Conservation (phyloP, 2,329 filamentous ascomycete genomes). For the Cryphonectria radicalis region DNA sequence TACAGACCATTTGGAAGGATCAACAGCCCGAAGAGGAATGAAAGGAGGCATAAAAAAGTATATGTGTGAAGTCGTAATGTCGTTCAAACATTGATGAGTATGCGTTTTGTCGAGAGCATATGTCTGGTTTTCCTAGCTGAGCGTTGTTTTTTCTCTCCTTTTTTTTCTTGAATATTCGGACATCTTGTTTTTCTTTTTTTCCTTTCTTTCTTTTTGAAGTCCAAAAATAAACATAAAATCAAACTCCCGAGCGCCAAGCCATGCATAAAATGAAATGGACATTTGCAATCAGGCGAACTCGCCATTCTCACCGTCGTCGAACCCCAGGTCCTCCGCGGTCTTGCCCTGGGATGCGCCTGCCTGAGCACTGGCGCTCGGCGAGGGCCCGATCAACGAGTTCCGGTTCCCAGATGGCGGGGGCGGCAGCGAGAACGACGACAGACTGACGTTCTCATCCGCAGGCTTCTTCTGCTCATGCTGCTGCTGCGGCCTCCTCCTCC, state of each 20-base stretch:
- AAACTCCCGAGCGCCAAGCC: constrained; percentile 5
- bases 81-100: neutral
- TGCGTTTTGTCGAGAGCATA: neutral
- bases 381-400: constrained; percentile 58
- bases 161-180: neutral
- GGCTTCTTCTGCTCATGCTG: constrained; percentile 38
- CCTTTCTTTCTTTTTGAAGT: neutral
- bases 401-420: constrained; percentile 63
- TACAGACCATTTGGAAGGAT: constrained; percentile 36
- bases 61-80: neutral
- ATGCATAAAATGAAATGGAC: neutral
- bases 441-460: constrained; percentile 38
- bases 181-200: neutral
- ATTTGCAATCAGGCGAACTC: constrained; percentile 65
- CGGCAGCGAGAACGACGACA: constrained; percentile 71
- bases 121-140: constrained; percentile 4
- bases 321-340: constrained; percentile 70
- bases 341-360: constrained; percentile 64
- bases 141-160: neutral
- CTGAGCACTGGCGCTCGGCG: constrained; percentile 63
- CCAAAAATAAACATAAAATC: neutral
- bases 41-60: constrained; percentile 15
- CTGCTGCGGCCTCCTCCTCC: constrained; percentile 45
- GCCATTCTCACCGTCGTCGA: constrained; percentile 87
- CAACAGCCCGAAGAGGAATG: constrained; percentile 24